phyloP scores from a whole-genome alignment of 179 eudicot species.

The Nepenthes alata region DNA sequence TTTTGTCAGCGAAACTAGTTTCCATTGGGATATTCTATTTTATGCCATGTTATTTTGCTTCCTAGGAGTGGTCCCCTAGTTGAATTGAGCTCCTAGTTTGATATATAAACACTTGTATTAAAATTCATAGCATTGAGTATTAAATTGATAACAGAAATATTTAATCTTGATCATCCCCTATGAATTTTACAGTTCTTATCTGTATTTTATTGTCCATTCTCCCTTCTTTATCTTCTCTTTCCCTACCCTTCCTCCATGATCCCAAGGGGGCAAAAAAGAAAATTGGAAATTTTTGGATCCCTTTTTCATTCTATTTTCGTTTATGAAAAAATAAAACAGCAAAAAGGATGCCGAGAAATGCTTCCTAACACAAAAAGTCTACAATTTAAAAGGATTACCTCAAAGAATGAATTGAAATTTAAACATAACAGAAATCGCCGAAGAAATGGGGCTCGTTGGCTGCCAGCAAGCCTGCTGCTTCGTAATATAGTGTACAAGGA shows the following conservation, averaged over 20 bases:
- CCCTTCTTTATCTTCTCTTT: neutral
- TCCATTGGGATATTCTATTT: too few relatives aligned
- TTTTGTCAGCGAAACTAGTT: too few relatives aligned
- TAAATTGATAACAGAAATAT: too few relatives aligned
- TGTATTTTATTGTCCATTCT: neutral
- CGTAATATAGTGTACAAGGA: slow-evolving; percentile 91
- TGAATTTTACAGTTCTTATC: too few relatives aligned
- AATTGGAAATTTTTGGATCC: neutral
- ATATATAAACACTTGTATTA: too few relatives aligned
- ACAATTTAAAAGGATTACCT: slow-evolving; percentile 34
- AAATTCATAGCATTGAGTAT: too few relatives aligned
- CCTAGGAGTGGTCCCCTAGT: too few relatives aligned
- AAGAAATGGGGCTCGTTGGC: slow-evolving; percentile 92
- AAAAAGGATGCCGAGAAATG: neutral
- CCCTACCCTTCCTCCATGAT: neutral
- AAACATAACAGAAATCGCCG: slow-evolving; percentile 95
- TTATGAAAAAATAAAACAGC: neutral
- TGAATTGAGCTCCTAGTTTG: too few relatives aligned
- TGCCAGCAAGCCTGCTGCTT: slow-evolving; percentile 95
- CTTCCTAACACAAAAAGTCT: neutral
- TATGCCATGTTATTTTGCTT: too few relatives aligned
- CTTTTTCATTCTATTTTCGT: neutral
- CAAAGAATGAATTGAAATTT: slow-evolving; percentile 89
- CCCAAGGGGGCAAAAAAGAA: neutral
- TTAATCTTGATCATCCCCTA: too few relatives aligned